Percentiles rank a stretch among this genome's conserved stretches.
Conservation (phyloP, 768 basidiomycete genomes). For the Panaeolus cyanescens region DNA sequence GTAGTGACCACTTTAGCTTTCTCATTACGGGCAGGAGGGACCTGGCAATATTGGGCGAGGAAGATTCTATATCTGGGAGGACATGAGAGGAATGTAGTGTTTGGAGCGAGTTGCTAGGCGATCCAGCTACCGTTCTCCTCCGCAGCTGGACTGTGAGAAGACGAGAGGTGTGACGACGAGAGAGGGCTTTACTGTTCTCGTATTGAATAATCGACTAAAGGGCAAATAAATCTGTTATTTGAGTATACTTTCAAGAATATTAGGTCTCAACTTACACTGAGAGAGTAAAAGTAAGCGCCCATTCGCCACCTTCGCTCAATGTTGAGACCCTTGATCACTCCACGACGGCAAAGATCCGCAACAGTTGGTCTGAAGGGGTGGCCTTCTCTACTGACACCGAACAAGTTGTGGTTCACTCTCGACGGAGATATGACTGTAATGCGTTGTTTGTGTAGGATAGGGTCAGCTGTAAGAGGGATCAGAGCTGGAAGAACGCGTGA, state of each 20-base stretch:
- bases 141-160: conserved; percentile 57
- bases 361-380: conserved; percentile 63
- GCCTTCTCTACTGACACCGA: conserved; percentile 58
- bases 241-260: not conserved
- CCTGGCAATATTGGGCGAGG: conserved; percentile 56
- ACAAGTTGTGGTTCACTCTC: conserved; percentile 65
- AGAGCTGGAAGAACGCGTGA: conserved; percentile 50
- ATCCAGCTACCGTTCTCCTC: conserved; percentile 35
- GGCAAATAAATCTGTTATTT: conserved; percentile 3
- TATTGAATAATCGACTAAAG: conserved; percentile 68
- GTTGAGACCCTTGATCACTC: conserved; percentile 68
- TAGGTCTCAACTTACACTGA: conserved; percentile 43
- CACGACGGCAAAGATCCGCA: conserved; percentile 66
- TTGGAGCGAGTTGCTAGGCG: conserved; percentile 36
- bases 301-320: conserved; percentile 68
- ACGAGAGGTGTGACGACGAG: conserved; percentile 53
- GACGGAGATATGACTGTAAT: conserved; percentile 66
- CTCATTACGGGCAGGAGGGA: conserved; percentile 64
- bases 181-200: conserved; percentile 54
- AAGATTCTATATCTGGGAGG: conserved; percentile 65
- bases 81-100: conserved; percentile 51
- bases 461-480: conserved; percentile 56
- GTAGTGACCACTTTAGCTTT: conserved; percentile 71
- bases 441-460: conserved; percentile 62
- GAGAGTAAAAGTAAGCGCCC: conserved; percentile 66